phyloP scores from a whole-genome alignment of 1,139 yeast species.

The Debaryomyces psychrophilus region DNA sequence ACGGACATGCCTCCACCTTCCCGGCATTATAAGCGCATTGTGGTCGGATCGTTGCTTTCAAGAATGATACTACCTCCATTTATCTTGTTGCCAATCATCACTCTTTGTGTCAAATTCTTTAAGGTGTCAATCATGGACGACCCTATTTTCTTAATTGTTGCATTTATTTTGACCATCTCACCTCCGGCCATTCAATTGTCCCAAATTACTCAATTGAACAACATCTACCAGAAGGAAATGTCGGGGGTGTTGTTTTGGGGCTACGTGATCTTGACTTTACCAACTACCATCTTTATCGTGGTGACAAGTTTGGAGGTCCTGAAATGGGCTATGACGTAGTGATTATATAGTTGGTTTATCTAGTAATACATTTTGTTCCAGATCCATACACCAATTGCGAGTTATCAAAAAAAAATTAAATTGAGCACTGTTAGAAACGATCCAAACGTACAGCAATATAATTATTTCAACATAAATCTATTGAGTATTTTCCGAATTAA shows the following conservation, averaged over 20 bases:
- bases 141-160: conserved; percentile 78
- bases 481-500: background rate
- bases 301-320: conserved; percentile 69
- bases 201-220: conserved; percentile 79
- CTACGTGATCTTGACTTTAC: conserved; percentile 73
- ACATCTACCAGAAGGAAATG: conserved; percentile 79
- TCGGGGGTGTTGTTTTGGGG: conserved; percentile 89
- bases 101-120: conserved; percentile 65
- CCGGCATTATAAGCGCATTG: conserved; percentile 58
- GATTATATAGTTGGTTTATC: background rate
- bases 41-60: conserved; percentile 68
- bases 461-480: background rate
- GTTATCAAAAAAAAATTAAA: background rate
- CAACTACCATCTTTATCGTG: conserved; percentile 74
- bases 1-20: conserved; percentile 67
- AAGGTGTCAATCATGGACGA: conserved; percentile 75
- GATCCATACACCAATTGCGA: conserved; percentile 7
- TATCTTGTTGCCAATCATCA: conserved; percentile 66
- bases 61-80: conserved; percentile 79
- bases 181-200: conserved; percentile 88
- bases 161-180: conserved; percentile 72
- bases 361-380: background rate
- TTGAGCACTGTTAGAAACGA: background rate
- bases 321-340: conserved; percentile 41
- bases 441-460: conserved; percentile 3